A percentile compares a stretch with the other conserved stretches of the same genome.
phyloP scores from a whole-genome alignment of 2,329 filamentous ascomycete genomes.

The Neofusicoccum kwambonambiense region DNA sequence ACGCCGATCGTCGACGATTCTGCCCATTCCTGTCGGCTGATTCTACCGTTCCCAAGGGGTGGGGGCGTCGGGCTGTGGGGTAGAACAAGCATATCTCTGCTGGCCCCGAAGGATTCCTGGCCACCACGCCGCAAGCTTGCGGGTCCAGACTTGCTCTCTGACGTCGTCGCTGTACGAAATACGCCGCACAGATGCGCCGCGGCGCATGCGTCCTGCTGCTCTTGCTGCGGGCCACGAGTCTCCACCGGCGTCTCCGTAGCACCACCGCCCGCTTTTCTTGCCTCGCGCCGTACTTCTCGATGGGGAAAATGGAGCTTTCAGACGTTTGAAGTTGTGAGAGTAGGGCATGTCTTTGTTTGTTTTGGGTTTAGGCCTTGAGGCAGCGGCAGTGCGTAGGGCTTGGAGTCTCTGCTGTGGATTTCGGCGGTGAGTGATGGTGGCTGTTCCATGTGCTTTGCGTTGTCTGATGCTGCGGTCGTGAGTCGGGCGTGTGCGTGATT shows the following conservation, averaged over 20 bases:
- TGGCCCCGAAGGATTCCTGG: neutral
- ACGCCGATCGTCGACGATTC: no score
- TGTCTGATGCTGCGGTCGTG: neutral
- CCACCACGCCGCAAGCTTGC: neutral
- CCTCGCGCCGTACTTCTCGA: slow-evolving; percentile 9
- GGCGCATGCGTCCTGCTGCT: neutral
- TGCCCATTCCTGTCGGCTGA: no score
- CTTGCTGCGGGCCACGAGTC: neutral
- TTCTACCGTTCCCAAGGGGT: no score
- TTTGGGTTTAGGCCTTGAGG: neutral
- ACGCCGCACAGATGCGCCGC: neutral
- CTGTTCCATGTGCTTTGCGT: neutral
- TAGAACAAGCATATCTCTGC: neutral
- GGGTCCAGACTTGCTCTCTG: no score
- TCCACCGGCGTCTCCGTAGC: neutral
- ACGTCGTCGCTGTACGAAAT: no score
- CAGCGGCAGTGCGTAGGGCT: no score
- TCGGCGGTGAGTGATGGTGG: neutral
- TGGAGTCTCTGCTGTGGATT: neutral
- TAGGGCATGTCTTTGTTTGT: neutral
- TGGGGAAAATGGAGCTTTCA: slow-evolving; percentile 11
- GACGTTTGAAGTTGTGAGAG: neutral
- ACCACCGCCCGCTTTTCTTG: neutral
- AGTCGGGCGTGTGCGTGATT: neutral
- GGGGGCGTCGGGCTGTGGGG: neutral